Percentiles rank a stretch among this genome's conserved stretches.
Conservation (phyloP, 2,329 filamentous ascomycete species). For the Colletotrichum higginsianum region DNA sequence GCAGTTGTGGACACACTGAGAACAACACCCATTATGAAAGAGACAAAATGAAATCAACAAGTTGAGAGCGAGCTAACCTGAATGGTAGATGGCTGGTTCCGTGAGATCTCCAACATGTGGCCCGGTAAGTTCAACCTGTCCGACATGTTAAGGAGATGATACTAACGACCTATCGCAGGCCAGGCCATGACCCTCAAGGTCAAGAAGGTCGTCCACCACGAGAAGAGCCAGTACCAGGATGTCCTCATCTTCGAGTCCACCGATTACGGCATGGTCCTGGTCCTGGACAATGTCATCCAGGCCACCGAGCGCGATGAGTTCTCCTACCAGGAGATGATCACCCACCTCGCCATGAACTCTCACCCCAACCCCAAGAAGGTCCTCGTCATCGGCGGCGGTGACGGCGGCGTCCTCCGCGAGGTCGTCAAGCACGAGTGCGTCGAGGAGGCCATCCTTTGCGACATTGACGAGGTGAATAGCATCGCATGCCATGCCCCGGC, state of each 20-base stretch:
- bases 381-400: slow-evolving; percentile 96
- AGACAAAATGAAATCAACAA: slow-evolving; percentile 9
- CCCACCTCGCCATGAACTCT: slow-evolving; percentile 97
- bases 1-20: slow-evolving; percentile 12
- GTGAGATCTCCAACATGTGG: slow-evolving; percentile 99
- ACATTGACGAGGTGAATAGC: slow-evolving; percentile 87
- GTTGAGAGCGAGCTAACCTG: slow-evolving; percentile 23
- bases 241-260: slow-evolving; percentile 99
- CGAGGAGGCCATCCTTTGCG: slow-evolving; percentile 95
- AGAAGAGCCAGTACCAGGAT: slow-evolving; percentile 99
- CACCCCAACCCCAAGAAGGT: slow-evolving; percentile 99
- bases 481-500: background rate
- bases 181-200: slow-evolving; percentile 99
- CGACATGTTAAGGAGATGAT: slow-evolving; percentile 9
- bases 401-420: slow-evolving; percentile 97
- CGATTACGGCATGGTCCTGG: slow-evolving; percentile 95
- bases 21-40: slow-evolving; percentile 11
- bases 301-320: slow-evolving; percentile 99
- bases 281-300: slow-evolving; percentile 99
- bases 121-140: slow-evolving; percentile 67
- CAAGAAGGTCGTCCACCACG: slow-evolving; percentile 97
- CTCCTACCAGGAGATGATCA: slow-evolving; percentile 99
- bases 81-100: slow-evolving; percentile 96
- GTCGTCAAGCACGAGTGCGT: slow-evolving; percentile 99
- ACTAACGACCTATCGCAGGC: slow-evolving; percentile 62